Percentiles rank a stretch among this genome's conserved stretches.
These are phyloP conservation scores for Lanmaoa pseudosensibilis DNA, from an alignment of 768 basidiomycete species.

Conservation along the genomic window DNA sequence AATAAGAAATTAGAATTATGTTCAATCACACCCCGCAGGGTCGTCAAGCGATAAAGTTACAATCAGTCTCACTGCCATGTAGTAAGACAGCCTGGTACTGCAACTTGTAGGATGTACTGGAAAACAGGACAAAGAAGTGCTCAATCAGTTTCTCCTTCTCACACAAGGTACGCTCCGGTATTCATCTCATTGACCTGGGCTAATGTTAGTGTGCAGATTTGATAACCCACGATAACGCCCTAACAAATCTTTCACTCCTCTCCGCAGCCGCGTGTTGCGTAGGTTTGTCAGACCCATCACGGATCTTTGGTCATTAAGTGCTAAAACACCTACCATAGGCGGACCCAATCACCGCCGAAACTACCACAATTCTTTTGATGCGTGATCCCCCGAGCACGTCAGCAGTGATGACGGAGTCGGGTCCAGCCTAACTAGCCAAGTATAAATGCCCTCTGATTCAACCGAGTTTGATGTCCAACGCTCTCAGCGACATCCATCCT, in stretches of 20 bases:
- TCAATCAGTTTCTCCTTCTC: background rate
- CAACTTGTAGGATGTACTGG: too few relatives aligned
- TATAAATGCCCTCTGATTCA: background rate
- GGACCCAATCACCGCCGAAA: too few relatives aligned
- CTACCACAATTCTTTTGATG: too few relatives aligned
- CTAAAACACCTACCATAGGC: too few relatives aligned
- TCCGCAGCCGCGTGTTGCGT: too few relatives aligned
- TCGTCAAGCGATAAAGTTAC: background rate
- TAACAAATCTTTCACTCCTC: background rate
- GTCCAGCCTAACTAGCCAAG: background rate
- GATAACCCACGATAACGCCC: background rate
- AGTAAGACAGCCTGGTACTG: too few relatives aligned
- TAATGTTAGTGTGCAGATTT: background rate
- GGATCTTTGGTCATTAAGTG: too few relatives aligned
- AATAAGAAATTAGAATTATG: too few relatives aligned
- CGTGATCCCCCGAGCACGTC: background rate
- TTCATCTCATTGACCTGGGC: background rate
- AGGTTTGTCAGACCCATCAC: conserved; percentile 1
- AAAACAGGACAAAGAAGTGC: too few relatives aligned
- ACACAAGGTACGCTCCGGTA: background rate
- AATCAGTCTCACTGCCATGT: too few relatives aligned
- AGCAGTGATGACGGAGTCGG: too few relatives aligned
- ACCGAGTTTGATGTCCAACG: background rate
- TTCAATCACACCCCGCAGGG: too few relatives aligned
- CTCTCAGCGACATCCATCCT: background rate